Base-by-base conservation (phyloP, 2,329 filamentous ascomycete species). In the Fusarium goolgardi region DNA sequence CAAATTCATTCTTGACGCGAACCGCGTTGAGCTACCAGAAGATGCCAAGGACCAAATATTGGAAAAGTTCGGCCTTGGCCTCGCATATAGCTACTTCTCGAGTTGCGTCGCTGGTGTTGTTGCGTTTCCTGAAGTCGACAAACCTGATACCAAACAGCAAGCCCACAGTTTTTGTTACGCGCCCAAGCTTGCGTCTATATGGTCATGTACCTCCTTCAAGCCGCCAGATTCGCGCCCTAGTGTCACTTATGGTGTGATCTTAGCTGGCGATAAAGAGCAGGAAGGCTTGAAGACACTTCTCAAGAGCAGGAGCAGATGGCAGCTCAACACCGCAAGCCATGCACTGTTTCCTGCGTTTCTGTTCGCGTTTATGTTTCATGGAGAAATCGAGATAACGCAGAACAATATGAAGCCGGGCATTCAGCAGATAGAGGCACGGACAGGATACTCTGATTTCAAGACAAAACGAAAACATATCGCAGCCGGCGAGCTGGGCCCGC, bases 141-240 rank as follows among this genome's bases (percentile, higher is more conserved):
- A 29, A 6, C 44, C 62, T 3, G 49, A 64, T 5, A 32, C 34
- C 3, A 52, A 69, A 6, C 54, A 63, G 9, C 71, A 70, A 15
- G 62, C 76, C 5, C 78, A 75, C 53, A 72, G 75, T 4, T 75
- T 80, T 57, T 76, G 75, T 55, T 80, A 80, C 44, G 74, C 76
- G 20, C 80, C 80, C 4, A 81, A 81, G 52, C 64, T 81, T 25
- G 79, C 77, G 9, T 72, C 75, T 18, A 69, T 78, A 25, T 81
- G 80, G 80, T 78, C 78, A 3, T 72, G 78, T 46, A 65, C 63
- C 29, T 55, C 50, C 29, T 69, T 69, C 23, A 57, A 53, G 18
- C 32, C 65, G 4, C n/a, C 52, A 3, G 20, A 57, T 6, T 52
- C 57, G 7, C 60, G 64, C 16, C 43, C 61, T 9, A 43, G 63